Percentiles rank a stretch among this genome's conserved stretches.
Evolutionary conservation across 2,329 filamentous ascomycete species (phyloP).

Genomic region (Ophiosphaerella herpotricha): DNA sequence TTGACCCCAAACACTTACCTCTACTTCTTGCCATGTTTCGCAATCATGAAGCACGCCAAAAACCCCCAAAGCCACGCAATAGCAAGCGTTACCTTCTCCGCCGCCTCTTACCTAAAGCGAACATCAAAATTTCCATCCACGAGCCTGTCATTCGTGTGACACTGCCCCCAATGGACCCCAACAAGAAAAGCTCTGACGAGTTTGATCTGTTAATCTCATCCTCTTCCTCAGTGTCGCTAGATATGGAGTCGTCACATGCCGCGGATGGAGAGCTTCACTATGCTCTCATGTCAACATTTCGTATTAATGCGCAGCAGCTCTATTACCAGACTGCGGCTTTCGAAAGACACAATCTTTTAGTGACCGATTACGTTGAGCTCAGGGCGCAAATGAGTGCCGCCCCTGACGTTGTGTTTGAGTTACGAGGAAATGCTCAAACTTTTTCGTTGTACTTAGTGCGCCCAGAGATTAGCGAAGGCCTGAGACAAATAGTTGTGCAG

Average conservation of each 20-base stretch:
- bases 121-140: slow-evolving; percentile 93
- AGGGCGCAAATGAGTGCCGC: slow-evolving; percentile 84
- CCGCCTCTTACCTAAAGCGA: slow-evolving; percentile 89
- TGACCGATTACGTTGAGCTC: slow-evolving; percentile 85
- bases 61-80: slow-evolving; percentile 29
- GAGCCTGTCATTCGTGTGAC: slow-evolving; percentile 92
- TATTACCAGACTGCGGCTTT: slow-evolving; percentile 92
- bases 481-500: slow-evolving; percentile 88
- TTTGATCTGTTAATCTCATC: slow-evolving; percentile 96
- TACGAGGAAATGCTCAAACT: slow-evolving; percentile 79
- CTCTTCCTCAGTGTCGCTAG: slow-evolving; percentile 89
- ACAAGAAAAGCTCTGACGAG: slow-evolving; percentile 68
- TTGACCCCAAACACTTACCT: slow-evolving; percentile 90
- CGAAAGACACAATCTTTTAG: slow-evolving; percentile 81
- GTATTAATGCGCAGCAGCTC: slow-evolving; percentile 82
- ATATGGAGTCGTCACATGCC: slow-evolving; percentile 95
- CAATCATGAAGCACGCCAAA: slow-evolving; percentile 42
- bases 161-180: slow-evolving; percentile 73
- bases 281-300: slow-evolving; percentile 77
- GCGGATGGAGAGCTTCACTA: slow-evolving; percentile 84
- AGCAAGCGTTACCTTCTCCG: slow-evolving; percentile 72
- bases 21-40: slow-evolving; percentile 78
- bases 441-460: slow-evolving; percentile 89
- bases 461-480: slow-evolving; percentile 87
- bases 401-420: slow-evolving; percentile 81